Percentiles rank a stretch among this genome's conserved stretches.
These are phyloP conservation scores for Sarocladium brachiariae DNA, from an alignment of 2,329 filamentous ascomycete species.

Conservation along the genomic window DNA sequence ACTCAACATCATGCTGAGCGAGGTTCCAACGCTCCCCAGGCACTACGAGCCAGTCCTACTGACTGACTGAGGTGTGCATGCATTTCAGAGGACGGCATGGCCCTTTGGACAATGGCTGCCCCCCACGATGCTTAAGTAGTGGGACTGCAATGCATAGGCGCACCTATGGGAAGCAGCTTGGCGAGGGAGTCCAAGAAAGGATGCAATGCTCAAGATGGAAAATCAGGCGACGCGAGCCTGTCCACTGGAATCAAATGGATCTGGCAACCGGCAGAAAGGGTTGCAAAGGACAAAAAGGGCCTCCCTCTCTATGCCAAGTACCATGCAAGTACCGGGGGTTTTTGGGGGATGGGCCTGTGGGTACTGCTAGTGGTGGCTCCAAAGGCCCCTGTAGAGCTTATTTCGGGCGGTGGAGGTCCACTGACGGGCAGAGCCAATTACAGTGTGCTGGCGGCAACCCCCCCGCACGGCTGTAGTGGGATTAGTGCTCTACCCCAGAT, in stretches of 20 bases:
- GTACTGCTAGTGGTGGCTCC: too few species aligned
- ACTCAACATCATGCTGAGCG: too few species aligned
- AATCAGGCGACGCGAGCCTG: not conserved
- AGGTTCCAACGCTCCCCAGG: too few species aligned
- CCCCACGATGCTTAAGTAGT: constrained; percentile 5
- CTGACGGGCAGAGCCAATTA: not conserved
- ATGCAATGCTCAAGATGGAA: not conserved
- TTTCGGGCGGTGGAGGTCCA: not conserved
- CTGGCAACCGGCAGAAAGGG: not conserved
- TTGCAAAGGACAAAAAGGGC: not conserved
- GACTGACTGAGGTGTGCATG: too few species aligned
- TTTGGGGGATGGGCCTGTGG: too few species aligned
- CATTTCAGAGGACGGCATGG: too few species aligned
- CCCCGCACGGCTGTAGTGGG: not conserved
- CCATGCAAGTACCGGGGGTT: constrained; percentile 2
- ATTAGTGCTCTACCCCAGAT: constrained; percentile 7
- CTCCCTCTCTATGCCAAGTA: not conserved
- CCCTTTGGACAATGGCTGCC: too few species aligned
- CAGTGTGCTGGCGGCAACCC: not conserved
- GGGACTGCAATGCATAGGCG: not conserved
- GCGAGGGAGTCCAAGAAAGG: not conserved
- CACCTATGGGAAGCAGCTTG: constrained; percentile 1
- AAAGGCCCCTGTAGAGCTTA: constrained; percentile 6
- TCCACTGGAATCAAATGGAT: not conserved
- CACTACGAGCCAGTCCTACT: too few species aligned